Conservation (phyloP, 805 yeast genomes). For the Ogataea zsoltii region DNA sequence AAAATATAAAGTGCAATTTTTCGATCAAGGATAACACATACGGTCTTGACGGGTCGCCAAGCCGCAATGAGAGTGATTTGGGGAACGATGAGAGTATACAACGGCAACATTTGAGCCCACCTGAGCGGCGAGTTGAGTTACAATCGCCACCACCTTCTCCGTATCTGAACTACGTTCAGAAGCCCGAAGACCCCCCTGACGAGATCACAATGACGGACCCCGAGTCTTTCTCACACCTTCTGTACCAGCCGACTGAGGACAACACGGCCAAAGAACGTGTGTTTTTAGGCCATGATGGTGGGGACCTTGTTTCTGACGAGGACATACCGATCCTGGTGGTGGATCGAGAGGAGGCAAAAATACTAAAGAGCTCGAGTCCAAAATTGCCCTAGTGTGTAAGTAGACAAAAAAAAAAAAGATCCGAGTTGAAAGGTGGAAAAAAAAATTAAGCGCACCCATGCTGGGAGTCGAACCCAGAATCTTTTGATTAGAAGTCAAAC, state of each 20-base stretch:
- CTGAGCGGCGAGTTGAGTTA: conserved; percentile 31
- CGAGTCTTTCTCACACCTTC: conserved; percentile 28
- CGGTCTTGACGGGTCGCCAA: not conserved
- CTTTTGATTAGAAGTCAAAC: conserved; percentile 68
- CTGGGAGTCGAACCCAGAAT: conserved; percentile 65
- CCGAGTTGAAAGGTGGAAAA: too few relatives aligned
- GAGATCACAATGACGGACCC: conserved; percentile 33
- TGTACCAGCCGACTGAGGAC: conserved; percentile 29
- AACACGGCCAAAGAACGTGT: conserved; percentile 20
- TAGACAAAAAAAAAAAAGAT: conserved; percentile 6
- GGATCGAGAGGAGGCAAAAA: conserved; percentile 32
- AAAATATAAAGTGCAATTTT: conserved; percentile 24
- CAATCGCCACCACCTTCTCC: conserved; percentile 40
- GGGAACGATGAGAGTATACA: not conserved
- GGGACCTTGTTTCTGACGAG: conserved; percentile 5
- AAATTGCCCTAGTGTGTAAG: not conserved
- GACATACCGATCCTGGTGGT: conserved; percentile 31
- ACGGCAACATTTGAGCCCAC: conserved; percentile 21
- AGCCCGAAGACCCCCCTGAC: conserved; percentile 37
- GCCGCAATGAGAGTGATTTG: not conserved
- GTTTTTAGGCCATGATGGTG: conserved; percentile 6
- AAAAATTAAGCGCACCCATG: conserved; percentile 35
- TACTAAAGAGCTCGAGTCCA: conserved; percentile 10
- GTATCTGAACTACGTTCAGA: conserved; percentile 32
- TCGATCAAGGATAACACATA: conserved; percentile 22